phyloP scores from a whole-genome alignment of 2,329 filamentous ascomycete species.

The Uncinocarpus reesii region DNA sequence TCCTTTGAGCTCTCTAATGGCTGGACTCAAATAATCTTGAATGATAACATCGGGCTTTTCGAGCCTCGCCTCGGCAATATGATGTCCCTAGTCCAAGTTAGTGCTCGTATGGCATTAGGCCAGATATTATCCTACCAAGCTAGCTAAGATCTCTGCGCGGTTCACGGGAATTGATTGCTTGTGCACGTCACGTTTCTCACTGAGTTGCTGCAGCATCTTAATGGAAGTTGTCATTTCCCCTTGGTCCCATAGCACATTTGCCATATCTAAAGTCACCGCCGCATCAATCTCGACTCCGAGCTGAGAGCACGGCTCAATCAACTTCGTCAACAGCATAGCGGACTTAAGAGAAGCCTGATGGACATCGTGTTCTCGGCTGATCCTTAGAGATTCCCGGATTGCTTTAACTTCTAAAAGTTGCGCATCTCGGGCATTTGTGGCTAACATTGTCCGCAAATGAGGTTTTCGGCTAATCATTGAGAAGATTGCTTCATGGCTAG shows the following conservation, averaged over 20 bases:
- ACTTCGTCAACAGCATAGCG: slow-evolving; percentile 68
- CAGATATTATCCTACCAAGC: slow-evolving; percentile 46
- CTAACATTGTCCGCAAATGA: slow-evolving; percentile 51
- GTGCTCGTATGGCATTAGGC: slow-evolving; percentile 18
- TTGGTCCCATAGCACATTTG: slow-evolving; percentile 87
- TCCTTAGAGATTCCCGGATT: slow-evolving; percentile 62
- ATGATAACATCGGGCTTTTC: slow-evolving; percentile 89
- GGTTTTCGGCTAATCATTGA: slow-evolving; percentile 64
- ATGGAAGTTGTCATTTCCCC: slow-evolving; percentile 85
- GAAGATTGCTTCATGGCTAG: slow-evolving; percentile 71
- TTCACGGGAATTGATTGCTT: slow-evolving; percentile 63
- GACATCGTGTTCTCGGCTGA: slow-evolving; percentile 69
- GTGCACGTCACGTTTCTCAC: slow-evolving; percentile 50
- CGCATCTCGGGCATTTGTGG: slow-evolving; percentile 52
- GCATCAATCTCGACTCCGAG: slow-evolving; percentile 69
- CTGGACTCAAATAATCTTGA: slow-evolving; percentile 71
- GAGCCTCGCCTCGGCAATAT: slow-evolving; percentile 77
- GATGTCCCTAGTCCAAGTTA: slow-evolving; percentile 52
- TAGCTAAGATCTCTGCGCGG: slow-evolving; percentile 69
- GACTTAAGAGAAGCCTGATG: slow-evolving; percentile 80
- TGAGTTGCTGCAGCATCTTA: slow-evolving; percentile 68
- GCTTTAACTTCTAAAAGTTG: slow-evolving; percentile 64
- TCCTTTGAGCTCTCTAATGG: slow-evolving; percentile 68
- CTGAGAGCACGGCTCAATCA: slow-evolving; percentile 58
- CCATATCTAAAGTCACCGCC: slow-evolving; percentile 68